Conservation (phyloP, 257 asterid species). For the Paulownia fortunei region DNA sequence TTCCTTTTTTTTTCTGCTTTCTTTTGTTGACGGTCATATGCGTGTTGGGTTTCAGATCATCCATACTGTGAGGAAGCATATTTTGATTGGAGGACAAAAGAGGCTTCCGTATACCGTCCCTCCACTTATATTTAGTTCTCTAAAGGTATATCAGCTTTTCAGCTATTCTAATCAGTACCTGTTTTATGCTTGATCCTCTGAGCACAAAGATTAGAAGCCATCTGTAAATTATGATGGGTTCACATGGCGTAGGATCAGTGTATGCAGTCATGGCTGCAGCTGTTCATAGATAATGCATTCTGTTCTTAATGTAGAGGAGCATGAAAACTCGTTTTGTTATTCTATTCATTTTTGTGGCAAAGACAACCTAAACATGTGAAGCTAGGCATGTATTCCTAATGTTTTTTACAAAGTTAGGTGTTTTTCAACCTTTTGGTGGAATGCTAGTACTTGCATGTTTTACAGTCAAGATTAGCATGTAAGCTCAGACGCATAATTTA, state of each 20-base stretch:
- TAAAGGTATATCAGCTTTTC: conserved; percentile 64
- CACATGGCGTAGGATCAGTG: conserved; percentile 17
- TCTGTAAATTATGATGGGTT: conserved; percentile 25
- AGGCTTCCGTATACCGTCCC: conserved; percentile 93
- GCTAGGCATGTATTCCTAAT: neutral
- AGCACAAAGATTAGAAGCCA: conserved; percentile 11
- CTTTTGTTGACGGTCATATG: conserved; percentile 20
- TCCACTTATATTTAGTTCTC: conserved; percentile 83
- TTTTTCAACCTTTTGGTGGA: conserved; percentile 7
- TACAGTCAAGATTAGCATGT: neutral
- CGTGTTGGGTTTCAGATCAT: conserved; percentile 68
- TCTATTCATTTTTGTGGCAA: neutral
- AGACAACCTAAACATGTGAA: neutral
- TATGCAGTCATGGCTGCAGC: conserved; percentile 24
- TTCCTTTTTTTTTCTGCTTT: conserved; percentile 12
- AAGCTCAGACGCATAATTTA: neutral
- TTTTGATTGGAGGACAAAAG: conserved; percentile 85
- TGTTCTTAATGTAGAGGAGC: conserved; percentile 3
- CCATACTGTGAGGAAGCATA: conserved; percentile 81
- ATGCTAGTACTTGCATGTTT: neutral
- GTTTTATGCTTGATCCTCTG: conserved; percentile 28
- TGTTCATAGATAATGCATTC: neutral
- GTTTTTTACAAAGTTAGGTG: neutral
- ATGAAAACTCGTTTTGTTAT: neutral
- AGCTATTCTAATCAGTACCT: conserved; percentile 24